Base-by-base conservation (phyloP, 2,329 filamentous ascomycete genomes). In the Alternaria brassicicola region DNA sequence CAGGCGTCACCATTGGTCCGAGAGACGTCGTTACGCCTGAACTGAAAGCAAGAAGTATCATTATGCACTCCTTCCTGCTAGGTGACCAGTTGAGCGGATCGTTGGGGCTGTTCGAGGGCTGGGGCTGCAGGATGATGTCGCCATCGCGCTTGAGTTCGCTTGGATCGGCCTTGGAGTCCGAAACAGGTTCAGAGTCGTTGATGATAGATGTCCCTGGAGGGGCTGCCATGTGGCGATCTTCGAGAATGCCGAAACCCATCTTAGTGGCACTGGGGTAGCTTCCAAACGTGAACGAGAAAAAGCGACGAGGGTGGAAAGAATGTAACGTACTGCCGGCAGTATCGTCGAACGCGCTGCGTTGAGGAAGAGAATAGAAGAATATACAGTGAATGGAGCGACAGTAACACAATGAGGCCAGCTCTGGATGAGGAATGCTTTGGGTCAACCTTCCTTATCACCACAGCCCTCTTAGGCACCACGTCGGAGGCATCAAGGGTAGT, bases 21-120 rank as follows among this genome's bases (percentile, higher is more conserved):
- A 79, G 73, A 10, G 73, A 57, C 15, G 71, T 75, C 1, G 72
- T 75, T 0, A 74, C 69, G 1, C 73, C 73, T 4, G 73, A 76
- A 52, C 65, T 69, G 52, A 76, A 75, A 9, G 73, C 73, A 4
- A 76, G 69, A 33, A 74, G 65, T 6, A 71, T 23, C 66, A 76
- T 73, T 43, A 76, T 74, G 1, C 67, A 67, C 36, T 75, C 70
- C 47, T 76, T 76, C 45, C 73, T 67, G 4, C 59, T 55, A 6
- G 55, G 58, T 28, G 64, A 65, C 75, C 74, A 78, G 52, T 77
- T 78, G 17, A 97, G 82, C 26, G 92, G 93, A 77, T 97, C 93
- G 73, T 96, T 94, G 3, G 92, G 92, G 75, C 94, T 92, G 76
- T 96, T 90, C 57, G 89, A 94, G 2, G 94, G 94, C 71, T 97